These are phyloP conservation scores for Lanmaoa rubissima DNA, from an alignment of 768 basidiomycete species.

Conservation along the genomic window DNA sequence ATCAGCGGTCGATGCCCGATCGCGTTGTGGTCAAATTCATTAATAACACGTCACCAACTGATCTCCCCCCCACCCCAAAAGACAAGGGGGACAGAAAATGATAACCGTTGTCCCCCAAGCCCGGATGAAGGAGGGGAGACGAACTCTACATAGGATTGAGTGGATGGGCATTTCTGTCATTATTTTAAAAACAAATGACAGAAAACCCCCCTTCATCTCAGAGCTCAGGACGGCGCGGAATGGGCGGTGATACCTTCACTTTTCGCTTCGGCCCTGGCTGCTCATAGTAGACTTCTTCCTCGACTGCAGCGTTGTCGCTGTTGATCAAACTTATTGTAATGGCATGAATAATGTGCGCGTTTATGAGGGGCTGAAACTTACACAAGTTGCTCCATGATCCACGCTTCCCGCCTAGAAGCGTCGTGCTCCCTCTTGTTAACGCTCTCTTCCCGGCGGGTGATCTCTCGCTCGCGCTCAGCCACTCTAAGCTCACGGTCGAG, in stretches of 20 bases:
- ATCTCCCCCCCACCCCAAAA: constrained; percentile 37
- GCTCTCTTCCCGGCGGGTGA: constrained; percentile 80
- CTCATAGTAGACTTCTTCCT: constrained; percentile 83
- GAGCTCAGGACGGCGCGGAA: constrained; percentile 86
- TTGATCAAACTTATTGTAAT: constrained; percentile 55
- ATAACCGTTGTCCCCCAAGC: constrained; percentile 84
- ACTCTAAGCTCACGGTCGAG: constrained; percentile 84
- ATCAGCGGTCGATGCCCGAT: constrained; percentile 24
- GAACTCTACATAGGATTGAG: constrained; percentile 62
- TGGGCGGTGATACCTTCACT: constrained; percentile 87
- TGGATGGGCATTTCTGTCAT: constrained; percentile 21
- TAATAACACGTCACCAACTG: constrained; percentile 30
- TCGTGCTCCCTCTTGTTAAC: constrained; percentile 87
- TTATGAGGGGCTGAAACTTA: constrained; percentile 37
- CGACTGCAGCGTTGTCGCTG: constrained; percentile 63
- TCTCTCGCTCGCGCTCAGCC: constrained; percentile 82
- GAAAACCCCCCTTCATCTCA: constrained; percentile 86
- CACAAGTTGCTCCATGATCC: constrained; percentile 95
- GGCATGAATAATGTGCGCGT: constrained; percentile 2
- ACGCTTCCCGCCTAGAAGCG: constrained; percentile 79
- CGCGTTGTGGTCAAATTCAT: constrained; percentile 30
- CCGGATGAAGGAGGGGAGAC: constrained; percentile 87
- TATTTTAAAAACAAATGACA: constrained; percentile 33
- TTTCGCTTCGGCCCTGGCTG: constrained; percentile 65
- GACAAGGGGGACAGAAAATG: constrained; percentile 72